Evolutionary conservation across 2,329 filamentous ascomycete genomes (phyloP).

Genomic region (Aspergillus vadensis): DNA sequence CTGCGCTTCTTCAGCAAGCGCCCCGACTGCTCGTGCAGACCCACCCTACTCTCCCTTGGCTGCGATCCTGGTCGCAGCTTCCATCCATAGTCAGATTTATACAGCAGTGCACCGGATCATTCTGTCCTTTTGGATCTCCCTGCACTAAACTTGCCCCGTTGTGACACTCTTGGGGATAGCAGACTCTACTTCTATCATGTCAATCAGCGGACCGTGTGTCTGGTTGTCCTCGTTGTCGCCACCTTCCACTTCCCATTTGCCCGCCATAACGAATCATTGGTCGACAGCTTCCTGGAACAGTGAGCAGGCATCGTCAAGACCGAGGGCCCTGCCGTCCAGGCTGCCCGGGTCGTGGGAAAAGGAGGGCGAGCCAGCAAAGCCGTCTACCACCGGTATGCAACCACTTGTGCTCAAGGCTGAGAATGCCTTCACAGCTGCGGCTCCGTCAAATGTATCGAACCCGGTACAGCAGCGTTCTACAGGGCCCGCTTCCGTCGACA

Average conservation of each 20-base stretch:
- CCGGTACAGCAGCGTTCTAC: constrained; percentile 21
- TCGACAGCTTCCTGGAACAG: constrained; percentile 29
- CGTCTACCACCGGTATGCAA: constrained; percentile 29
- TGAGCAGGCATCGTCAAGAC: constrained; percentile 25
- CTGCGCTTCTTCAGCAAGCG: constrained; percentile 31
- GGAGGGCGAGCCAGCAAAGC: constrained; percentile 20
- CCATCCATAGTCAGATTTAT: constrained; percentile 2
- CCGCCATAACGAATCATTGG: constrained; percentile 33
- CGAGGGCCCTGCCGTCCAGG: constrained; percentile 25
- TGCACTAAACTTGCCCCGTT: not conserved
- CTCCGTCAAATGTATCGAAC: constrained; percentile 15
- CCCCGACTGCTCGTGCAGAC: constrained; percentile 32
- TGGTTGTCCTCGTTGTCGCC: constrained; percentile 38
- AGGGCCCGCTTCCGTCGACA: constrained; percentile 23
- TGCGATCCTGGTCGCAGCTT: constrained; percentile 15
- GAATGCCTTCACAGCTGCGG: constrained; percentile 28
- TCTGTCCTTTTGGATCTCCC: not conserved
- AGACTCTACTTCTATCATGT: constrained; percentile 31
- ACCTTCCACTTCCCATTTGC: constrained; percentile 33
- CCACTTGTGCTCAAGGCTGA: constrained; percentile 30
- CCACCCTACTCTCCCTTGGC: constrained; percentile 27
- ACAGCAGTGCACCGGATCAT: not conserved
- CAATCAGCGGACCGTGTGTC: constrained; percentile 40
- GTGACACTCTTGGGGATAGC: constrained; percentile 15
- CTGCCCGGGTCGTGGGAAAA: constrained; percentile 26